phyloP scores from a whole-genome alignment of 169 alveolate genomes.

The Cryptosporidium xiaoi region DNA sequence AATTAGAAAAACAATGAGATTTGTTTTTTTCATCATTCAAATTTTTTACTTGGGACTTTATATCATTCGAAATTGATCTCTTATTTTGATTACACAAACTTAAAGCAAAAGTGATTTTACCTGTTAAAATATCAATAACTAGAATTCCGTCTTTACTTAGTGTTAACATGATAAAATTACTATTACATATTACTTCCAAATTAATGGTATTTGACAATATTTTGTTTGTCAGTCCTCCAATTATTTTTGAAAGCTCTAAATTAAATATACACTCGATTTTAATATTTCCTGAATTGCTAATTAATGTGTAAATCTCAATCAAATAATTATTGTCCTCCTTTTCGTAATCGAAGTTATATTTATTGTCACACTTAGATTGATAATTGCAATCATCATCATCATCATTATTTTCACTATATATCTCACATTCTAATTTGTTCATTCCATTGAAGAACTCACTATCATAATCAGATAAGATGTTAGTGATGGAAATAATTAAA shows the following conservation, averaged over 20 bases:
- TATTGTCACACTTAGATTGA: background rate
- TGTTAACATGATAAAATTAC: conserved; percentile 3
- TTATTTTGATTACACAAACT: too few species aligned
- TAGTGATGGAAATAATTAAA: conserved; percentile 4
- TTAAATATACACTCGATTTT: conserved; percentile 18
- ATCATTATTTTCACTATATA: background rate
- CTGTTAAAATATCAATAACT: conserved; percentile 26
- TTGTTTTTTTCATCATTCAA: too few species aligned
- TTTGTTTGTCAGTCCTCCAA: background rate
- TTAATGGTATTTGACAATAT: background rate
- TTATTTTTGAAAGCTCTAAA: conserved; percentile 23
- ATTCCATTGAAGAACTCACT: background rate
- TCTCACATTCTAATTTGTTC: conserved; percentile 6
- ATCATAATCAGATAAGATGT: background rate
- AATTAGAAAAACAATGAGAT: too few species aligned
- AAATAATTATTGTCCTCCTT: background rate
- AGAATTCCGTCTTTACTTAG: conserved; percentile 21
- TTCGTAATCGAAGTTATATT: background rate
- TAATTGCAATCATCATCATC: background rate
- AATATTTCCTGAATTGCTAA: background rate
- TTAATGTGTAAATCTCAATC: background rate
- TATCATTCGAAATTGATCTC: too few species aligned
- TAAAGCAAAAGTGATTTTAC: conserved; percentile 20
- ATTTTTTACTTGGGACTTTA: too few species aligned
- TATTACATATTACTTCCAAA: background rate